Base-by-base conservation (phyloP, 192 early-diverging fungal species). In the Coemansia sp. region DNA sequence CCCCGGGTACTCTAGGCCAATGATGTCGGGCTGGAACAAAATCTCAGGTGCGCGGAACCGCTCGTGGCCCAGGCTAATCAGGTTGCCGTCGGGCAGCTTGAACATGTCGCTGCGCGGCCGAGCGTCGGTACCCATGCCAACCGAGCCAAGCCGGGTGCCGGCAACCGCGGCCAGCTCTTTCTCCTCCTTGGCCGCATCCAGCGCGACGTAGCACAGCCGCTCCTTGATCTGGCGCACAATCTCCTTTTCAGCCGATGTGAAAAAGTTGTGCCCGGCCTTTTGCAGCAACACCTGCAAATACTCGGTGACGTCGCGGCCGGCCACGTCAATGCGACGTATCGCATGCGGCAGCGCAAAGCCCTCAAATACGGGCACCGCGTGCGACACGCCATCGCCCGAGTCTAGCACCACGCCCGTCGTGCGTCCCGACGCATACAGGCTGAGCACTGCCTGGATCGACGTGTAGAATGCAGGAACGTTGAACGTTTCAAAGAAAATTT, bases 401-500 rank as follows among this genome's bases (percentile, higher is more conserved):
- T 99, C 94, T n/a, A 99, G 79, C 12, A 97, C 94, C 21, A 99
- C 82, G 40, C 96, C 96, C 6, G 96, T 98, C 10, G 96, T 98
- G 59, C 94, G 82, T 40, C 96, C 96, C 30, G 94, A 97, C 7
- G 94, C 91, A 60, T 99, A 95, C 79, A 99, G 84, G 59, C 93
- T 90, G 36, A 99, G 83, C 3, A 99, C 94, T 25, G 96, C 96
- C 75, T 99, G 96, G 55, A 99, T 91, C 38, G 93, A 94, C 30
- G 93, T 87, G 77, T 92, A 97, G 34, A 99, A 82, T 20, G 96
- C 94, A 3, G 96, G 96, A 10, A 95, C 93, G 42, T 99, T 99
- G 77, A 99, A 99, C 1, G 95, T 99, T 60, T 99, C 96, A 60
- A 99, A 99, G 68, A 99, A 92, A 53, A 97, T 91, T 64, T 96